These are phyloP conservation scores for Geotrichum cucujoidarum DNA, from an alignment of 1,139 yeast genomes.

Conservation along the genomic window DNA sequence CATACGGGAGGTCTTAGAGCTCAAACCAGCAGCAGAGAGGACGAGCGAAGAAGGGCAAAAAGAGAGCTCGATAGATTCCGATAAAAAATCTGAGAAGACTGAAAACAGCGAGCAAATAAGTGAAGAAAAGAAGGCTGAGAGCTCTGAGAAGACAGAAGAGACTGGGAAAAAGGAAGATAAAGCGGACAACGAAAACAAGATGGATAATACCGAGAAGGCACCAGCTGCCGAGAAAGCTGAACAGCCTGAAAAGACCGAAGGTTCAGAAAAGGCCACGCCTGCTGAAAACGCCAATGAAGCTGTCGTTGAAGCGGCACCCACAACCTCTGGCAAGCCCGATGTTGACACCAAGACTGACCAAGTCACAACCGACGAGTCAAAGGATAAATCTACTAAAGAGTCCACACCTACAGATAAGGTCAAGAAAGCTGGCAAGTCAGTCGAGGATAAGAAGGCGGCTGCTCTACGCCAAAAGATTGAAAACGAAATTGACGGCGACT, in stretches of 20 bases:
- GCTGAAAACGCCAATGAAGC: too few species aligned
- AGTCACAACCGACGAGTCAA: background rate
- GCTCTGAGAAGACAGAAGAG: background rate
- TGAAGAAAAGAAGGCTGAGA: background rate
- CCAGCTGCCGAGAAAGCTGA: background rate
- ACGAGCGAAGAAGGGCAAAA: background rate
- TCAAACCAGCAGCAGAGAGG: background rate
- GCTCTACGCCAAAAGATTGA: slow-evolving; percentile 4
- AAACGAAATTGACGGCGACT: slow-evolving; percentile 41
- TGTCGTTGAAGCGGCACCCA: background rate
- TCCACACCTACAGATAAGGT: background rate
- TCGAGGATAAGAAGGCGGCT: slow-evolving; percentile 5
- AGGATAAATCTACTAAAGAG: background rate
- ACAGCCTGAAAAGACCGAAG: background rate
- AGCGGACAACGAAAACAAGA: background rate
- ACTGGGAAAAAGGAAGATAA: background rate
- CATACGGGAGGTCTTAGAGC: slow-evolving; percentile 1
- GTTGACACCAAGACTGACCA: background rate
- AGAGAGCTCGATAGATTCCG: background rate
- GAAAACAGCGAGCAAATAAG: background rate
- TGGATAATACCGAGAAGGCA: background rate
- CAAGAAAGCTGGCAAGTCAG: background rate
- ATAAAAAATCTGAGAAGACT: background rate
- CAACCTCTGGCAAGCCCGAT: background rate
- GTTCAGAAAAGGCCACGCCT: background rate